Base-by-base conservation (phyloP, 352 stramenopile genomes). In the Halophytophthora batemanensis region DNA sequence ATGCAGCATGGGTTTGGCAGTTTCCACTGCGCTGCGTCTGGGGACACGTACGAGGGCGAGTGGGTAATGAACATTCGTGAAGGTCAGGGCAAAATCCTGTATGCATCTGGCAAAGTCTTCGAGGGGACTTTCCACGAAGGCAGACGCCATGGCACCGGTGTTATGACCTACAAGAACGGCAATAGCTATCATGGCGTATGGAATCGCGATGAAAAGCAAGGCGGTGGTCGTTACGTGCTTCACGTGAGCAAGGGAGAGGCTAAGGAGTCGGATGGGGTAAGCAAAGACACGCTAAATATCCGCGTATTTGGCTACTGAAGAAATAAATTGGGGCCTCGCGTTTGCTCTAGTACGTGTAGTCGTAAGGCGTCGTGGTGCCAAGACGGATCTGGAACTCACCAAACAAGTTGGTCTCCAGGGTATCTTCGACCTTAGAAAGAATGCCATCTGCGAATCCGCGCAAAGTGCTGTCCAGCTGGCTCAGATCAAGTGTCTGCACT, bases 161-260 rank as follows among this genome's bases (percentile, higher is more conserved):
- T 90, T 25, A 87, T 96, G 71, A 87, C 61, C 8, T 96, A 94
- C 39, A 49, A 57, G 0, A 85, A 93, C 44, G 86, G 87, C 18
- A 94, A 94, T 48, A 64, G 66, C 7, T 96, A 87, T 56, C 73
- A 87, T 23, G 93, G 93, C 6, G 66, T 86, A 18, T 98, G 90
- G 90, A 77, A 82, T 47, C 69, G 83, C 21, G 90, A 96, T 55
- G 79, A 93, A 47, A 86, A 91, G 22, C 79, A 96, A 54, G 88
- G 85, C 19, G 75, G 87, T 1, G 90, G 90, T 3, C 83, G 69
- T 52, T 93, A 88, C 37, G 44, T 76, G 22, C 48, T 90, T 12
- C 59, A 65, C 2, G 71, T 86, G 22, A 44, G 40, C 7, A 34
- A 31, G 17, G 53, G 50, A 0, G 14, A 64, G 10, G 21, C 46